A percentile compares a stretch with the other conserved stretches of the same genome.
Conservation (phyloP, 129 eudicot species). For the Daucus carota region DH1_v3.0 NC_030384.2:22535001-22535500, state of each 20-base stretch:
- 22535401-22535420: slow-evolving; percentile 27
- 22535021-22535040: slow-evolving; percentile 50
- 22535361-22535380: neutral
- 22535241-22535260: neutral
- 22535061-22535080: slow-evolving; percentile 66
- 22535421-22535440: too few species aligned
- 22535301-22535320: slow-evolving; percentile 22
- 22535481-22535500: neutral
- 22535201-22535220: neutral
- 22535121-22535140: too few species aligned
- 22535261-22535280: neutral
- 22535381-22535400: neutral
- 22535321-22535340: slow-evolving; percentile 13
- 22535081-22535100: slow-evolving; percentile 57
- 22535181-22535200: neutral
- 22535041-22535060: slow-evolving; percentile 62
- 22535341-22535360: neutral
- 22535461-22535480: neutral
- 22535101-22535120: slow-evolving; percentile 28
- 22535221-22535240: neutral
- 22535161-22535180: neutral
- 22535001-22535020: slow-evolving; percentile 60
- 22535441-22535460: too few species aligned
- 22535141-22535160: neutral
- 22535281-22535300: slow-evolving; percentile 11